Percentiles rank a stretch among this genome's conserved stretches.
These are phyloP conservation scores for Dictyostelium discoideum DNA, from an alignment of 78 protist genomes.

Conservation along the genomic window DNA sequence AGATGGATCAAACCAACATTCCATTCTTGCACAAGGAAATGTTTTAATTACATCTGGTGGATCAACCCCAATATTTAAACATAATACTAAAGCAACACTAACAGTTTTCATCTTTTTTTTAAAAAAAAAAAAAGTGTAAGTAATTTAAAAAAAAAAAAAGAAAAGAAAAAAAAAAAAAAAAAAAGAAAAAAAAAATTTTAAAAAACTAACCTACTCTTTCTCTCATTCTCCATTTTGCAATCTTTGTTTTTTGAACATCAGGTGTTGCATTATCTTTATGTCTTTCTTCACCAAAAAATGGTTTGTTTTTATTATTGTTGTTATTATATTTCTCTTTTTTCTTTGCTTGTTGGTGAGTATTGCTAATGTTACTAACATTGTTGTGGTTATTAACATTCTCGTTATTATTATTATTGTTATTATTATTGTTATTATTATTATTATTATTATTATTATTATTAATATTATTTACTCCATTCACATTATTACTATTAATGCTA, in stretches of 20 bases:
- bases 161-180: not conserved
- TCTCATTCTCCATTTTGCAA: conserved; percentile 87
- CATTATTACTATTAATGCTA: not conserved
- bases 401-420: not conserved
- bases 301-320: conserved; percentile 10
- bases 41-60: conserved; percentile 96
- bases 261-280: conserved; percentile 81
- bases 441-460: no score
- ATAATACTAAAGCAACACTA: conserved; percentile 92
- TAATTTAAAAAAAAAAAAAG: not conserved
- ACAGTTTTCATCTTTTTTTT: conserved; percentile 91
- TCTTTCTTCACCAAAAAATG: conserved; percentile 60
- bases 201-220: conserved; percentile 71
- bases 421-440: not conserved
- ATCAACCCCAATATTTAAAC: conserved; percentile 98
- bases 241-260: conserved; percentile 57
- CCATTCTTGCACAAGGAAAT: conserved; percentile 92
- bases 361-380: not conserved
- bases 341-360: not conserved
- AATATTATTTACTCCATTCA: not conserved
- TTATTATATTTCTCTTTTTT: conserved; percentile 38
- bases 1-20: conserved; percentile 93
- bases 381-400: not conserved
- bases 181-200: not conserved
- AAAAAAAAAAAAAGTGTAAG: not conserved